These are phyloP conservation scores for Aurifilum marmelostoma DNA, from an alignment of 2,329 filamentous ascomycete species.

Conservation along the genomic window DNA sequence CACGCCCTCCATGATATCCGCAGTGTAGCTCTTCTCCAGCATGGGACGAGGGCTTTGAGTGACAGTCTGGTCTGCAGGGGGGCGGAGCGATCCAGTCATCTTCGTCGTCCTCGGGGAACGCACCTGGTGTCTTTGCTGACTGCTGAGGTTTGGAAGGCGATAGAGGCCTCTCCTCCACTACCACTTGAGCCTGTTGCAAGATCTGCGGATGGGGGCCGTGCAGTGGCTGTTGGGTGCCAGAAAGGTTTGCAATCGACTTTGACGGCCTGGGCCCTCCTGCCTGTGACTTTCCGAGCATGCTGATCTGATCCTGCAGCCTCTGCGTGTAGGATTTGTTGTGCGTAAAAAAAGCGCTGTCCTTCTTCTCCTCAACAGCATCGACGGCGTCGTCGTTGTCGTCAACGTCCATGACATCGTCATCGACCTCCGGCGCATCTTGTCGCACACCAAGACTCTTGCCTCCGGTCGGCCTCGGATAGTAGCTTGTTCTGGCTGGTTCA, in stretches of 20 bases:
- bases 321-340: constrained; percentile 94
- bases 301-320: constrained; percentile 89
- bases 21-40: constrained; percentile 63
- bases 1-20: constrained; percentile 63
- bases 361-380: constrained; percentile 51
- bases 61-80: constrained; percentile 39
- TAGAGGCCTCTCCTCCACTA: constrained; percentile 34
- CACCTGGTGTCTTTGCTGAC: constrained; percentile 53
- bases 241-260: constrained; percentile 49
- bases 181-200: constrained; percentile 34
- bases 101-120: constrained; percentile 63
- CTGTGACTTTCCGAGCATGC: constrained; percentile 65
- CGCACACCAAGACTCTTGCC: constrained; percentile 68
- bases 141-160: constrained; percentile 41
- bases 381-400: constrained; percentile 44
- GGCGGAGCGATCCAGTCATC: constrained; percentile 67
- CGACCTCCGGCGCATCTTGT: constrained; percentile 51
- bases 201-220: constrained; percentile 36
- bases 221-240: constrained; percentile 39
- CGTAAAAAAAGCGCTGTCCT: constrained; percentile 52
- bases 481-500: constrained; percentile 72
- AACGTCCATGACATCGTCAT: constrained; percentile 58
- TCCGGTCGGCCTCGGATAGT: constrained; percentile 73
- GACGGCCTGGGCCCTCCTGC: constrained; percentile 50
- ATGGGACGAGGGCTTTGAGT: constrained; percentile 53